phyloP scores from a whole-genome alignment of 257 asterid genomes.

The Jacaranda mimosifolia region DNA sequence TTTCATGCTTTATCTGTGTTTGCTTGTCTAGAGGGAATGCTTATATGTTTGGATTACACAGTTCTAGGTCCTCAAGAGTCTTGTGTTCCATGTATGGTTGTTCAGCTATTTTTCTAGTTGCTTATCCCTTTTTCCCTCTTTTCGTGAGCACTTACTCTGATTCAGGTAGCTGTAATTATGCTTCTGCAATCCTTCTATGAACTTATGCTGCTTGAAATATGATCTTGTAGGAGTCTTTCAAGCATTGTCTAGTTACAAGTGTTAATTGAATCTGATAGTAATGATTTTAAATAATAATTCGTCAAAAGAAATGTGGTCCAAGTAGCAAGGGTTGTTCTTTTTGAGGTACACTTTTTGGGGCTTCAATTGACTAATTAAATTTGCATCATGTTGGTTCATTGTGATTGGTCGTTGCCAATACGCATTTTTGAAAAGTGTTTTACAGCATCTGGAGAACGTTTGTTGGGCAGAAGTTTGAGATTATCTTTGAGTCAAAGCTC shows the following conservation, averaged over 20 bases:
- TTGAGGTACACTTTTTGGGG: conserved; percentile 11
- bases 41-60: conserved; percentile 2
- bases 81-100: conserved; percentile 15
- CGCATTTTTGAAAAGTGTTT: conserved; percentile 5
- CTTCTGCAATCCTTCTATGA: conserved; percentile 17
- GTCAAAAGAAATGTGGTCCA: not conserved
- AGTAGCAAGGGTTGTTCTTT: not conserved
- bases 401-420: conserved; percentile 3
- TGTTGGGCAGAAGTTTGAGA: conserved; percentile 4
- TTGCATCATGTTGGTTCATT: not conserved
- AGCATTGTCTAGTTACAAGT: conserved; percentile 23
- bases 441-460: conserved; percentile 20
- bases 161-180: conserved; percentile 21
- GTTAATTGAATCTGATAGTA: conserved; percentile 13
- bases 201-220: conserved; percentile 13
- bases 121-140: not conserved
- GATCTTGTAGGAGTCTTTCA: conserved; percentile 4
- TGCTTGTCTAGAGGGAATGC: conserved; percentile 21
- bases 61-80: conserved; percentile 25
- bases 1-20: conserved; percentile 3
- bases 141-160: conserved; percentile 15
- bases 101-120: conserved; percentile 21
- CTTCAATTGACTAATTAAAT: conserved; percentile 27
- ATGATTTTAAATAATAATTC: conserved; percentile 1
- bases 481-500: conserved; percentile 1